Base-by-base conservation (phyloP, 805 yeast genomes). In the Spathaspora gorwiae region DNA sequence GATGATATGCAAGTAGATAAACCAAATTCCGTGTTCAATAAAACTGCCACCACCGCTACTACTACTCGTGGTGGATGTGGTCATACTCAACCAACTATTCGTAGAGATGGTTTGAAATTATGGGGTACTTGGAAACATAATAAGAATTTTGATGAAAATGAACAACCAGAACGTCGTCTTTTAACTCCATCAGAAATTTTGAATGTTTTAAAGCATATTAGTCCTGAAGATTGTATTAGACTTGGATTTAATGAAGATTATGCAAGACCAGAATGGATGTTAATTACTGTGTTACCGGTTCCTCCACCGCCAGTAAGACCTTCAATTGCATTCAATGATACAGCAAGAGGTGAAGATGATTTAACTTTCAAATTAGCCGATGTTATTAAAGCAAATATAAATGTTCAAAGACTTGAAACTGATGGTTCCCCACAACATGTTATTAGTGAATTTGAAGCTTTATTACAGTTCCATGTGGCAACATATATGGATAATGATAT, bases 261-360 rank as follows among this genome's bases (percentile, higher is more conserved):
- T 59, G 94, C 99, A 1, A 84, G 99, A 57, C 99, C 99, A 2
- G 99, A 94, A 70, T 94, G 99, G 99, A 81, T 94, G 83, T 77
- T 94, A 49, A 80, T 94, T 54, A 90, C 98, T 1, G 98, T 94
- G n/a, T 75, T 94, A 58, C 99, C 99, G 1, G 99, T 94, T 14
- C 99, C 99, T 37, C 99, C 99, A 42, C 99, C 99, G 50, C 98
- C 97, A 32, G 99, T 94, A 31, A 84, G 99, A 66, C 99, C 99
- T 9, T 87, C 96, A 24, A 94, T 94, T 71, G 97, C 99, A 1
- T 90, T 94, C 59, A 94, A 94, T 55, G 99, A 94, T 63, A 88
- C 97, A 9, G 97, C 96, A 50, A 83, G 99, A 72, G 97, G 98
- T 56, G 99, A 94, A 67, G 99, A 94, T 80, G 99, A 94, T 76